Conservation (phyloP, 805 yeast genomes). For the Maudiozyma turicensis region DNA sequence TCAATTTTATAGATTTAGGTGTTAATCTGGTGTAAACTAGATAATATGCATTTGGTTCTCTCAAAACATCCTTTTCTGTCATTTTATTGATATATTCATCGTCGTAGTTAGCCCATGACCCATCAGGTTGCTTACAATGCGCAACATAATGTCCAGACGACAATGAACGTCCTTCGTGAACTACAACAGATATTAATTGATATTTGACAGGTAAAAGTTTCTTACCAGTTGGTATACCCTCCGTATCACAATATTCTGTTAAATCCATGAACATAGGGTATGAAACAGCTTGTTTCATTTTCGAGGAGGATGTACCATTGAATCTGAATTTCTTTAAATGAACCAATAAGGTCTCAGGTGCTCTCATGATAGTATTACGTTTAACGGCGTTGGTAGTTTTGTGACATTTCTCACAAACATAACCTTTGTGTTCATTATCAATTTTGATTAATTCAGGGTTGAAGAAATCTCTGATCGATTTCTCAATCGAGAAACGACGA, state of each 20-base stretch:
- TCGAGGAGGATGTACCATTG: slow-evolving; percentile 67
- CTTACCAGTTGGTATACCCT: slow-evolving; percentile 8
- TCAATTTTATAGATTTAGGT: slow-evolving; percentile 34
- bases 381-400: slow-evolving; percentile 69
- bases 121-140: slow-evolving; percentile 86
- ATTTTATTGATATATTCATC: slow-evolving; percentile 79
- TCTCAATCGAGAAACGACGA: slow-evolving; percentile 53
- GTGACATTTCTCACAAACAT: slow-evolving; percentile 81
- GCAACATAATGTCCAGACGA: slow-evolving; percentile 91
- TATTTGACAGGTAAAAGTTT: slow-evolving; percentile 42
- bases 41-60: slow-evolving; percentile 85
- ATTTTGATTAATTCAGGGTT: slow-evolving; percentile 66
- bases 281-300: slow-evolving; percentile 77
- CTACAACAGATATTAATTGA: slow-evolving; percentile 72
- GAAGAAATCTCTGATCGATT: slow-evolving; percentile 73
- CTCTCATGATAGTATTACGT: slow-evolving; percentile 58
- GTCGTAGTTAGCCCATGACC: slow-evolving; percentile 87
- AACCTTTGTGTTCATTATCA: slow-evolving; percentile 67
- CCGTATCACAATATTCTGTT: slow-evolving; percentile 43
- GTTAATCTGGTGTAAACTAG: slow-evolving; percentile 73
- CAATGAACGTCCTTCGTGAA: slow-evolving; percentile 89
- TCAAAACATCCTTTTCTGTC: slow-evolving; percentile 61
- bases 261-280: slow-evolving; percentile 74
- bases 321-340: slow-evolving; percentile 90
- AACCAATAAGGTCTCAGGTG: slow-evolving; percentile 81